A percentile compares a stretch with the other conserved stretches of the same genome.
phyloP scores from a whole-genome alignment of 2,329 filamentous ascomycete genomes.

The Lojkania enalia region DNA sequence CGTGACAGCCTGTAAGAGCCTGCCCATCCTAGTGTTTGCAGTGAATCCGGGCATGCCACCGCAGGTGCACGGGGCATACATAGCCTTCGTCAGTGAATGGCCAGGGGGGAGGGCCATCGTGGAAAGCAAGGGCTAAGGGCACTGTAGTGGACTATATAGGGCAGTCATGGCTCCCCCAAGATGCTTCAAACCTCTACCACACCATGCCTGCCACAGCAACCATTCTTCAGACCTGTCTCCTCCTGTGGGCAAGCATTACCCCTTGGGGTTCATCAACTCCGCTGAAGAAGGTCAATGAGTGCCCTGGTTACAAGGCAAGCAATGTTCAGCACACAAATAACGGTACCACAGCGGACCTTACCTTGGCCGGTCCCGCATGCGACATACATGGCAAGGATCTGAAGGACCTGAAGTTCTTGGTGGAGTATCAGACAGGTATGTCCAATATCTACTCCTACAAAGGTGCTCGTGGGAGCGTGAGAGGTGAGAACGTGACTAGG shows the following conservation, averaged over 20 bases:
- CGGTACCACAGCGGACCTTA: conserved; percentile 69
- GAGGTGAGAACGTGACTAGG: neutral
- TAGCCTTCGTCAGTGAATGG: too few species aligned
- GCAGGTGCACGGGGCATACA: conserved; percentile 7
- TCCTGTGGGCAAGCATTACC: conserved; percentile 26
- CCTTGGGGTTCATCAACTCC: conserved; percentile 27
- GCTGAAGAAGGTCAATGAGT: conserved; percentile 42
- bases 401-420: conserved; percentile 57
- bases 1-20: conserved; percentile 38
- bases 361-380: conserved; percentile 68
- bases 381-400: conserved; percentile 63
- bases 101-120: conserved; percentile 15
- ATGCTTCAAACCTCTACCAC: conserved; percentile 24
- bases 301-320: conserved; percentile 69
- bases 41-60: conserved; percentile 14
- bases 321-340: conserved; percentile 57
- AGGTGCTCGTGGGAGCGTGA: neutral
- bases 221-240: conserved; percentile 25
- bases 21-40: conserved; percentile 14
- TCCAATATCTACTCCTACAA: conserved; percentile 2
- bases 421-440: conserved; percentile 63
- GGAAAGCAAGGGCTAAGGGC: conserved; percentile 33
- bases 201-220: conserved; percentile 28
- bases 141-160: conserved; percentile 38
- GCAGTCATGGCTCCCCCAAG: conserved; percentile 27